Conservation (phyloP, 2,329 filamentous ascomycete species). For the Venturia effusa region DNA sequence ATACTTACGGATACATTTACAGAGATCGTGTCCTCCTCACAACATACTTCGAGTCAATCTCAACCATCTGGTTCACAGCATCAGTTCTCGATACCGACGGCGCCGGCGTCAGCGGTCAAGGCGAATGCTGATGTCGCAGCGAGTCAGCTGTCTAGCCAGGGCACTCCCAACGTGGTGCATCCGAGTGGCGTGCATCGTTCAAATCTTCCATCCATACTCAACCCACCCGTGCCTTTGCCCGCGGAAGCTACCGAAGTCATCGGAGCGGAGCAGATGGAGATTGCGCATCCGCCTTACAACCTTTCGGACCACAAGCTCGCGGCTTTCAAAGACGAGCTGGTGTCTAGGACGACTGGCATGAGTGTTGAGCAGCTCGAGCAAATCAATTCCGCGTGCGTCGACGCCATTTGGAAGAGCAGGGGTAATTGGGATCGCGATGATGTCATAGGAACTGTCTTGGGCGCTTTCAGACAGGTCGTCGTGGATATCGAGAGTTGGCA, state of each 20-base stretch:
- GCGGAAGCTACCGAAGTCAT: conserved; percentile 25
- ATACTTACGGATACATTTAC: conserved; percentile 5
- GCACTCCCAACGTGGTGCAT: neutral
- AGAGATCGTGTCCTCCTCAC: conserved; percentile 2
- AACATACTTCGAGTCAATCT: conserved; percentile 27
- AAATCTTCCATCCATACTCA: conserved; percentile 4
- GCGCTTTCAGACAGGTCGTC: neutral
- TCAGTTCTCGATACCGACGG: conserved; percentile 14
- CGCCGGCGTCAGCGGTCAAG: conserved; percentile 10
- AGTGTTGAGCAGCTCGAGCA: conserved; percentile 93
- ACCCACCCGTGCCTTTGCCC: conserved; percentile 14
- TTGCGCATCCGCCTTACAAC: conserved; percentile 21
- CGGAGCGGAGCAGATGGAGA: conserved; percentile 32
- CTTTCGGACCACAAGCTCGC: conserved; percentile 43
- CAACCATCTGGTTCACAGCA: neutral
- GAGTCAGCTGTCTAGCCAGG: conserved; percentile 19
- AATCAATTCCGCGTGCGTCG: conserved; percentile 83
- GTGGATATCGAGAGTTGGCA: conserved; percentile 1
- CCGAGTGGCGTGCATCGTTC: conserved; percentile 2
- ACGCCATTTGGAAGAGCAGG: conserved; percentile 70
- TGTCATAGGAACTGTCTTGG: neutral
- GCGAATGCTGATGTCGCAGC: conserved; percentile 21
- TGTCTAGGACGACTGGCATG: conserved; percentile 59
- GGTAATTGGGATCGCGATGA: conserved; percentile 58
- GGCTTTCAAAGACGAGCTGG: conserved; percentile 52